Conservation (phyloP, 75 land plant species). For the Sequoia sempervirens region DNA sequence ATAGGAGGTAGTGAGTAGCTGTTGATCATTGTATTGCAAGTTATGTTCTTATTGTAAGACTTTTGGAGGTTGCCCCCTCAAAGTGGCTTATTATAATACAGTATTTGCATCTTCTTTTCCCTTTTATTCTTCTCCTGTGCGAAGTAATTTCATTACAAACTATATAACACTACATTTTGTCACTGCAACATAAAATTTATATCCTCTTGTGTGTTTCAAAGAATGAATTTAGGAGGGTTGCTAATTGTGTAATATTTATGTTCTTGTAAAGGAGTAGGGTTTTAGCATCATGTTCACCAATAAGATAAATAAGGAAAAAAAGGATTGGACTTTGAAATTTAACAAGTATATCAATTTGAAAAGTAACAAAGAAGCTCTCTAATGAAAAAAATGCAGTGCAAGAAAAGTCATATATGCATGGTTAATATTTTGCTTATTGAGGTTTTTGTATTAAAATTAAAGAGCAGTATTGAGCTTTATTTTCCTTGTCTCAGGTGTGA, state of each 20-base stretch:
- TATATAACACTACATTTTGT: no score
- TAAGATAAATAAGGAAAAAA: neutral
- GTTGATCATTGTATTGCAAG: no score
- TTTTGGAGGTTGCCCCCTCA: no score
- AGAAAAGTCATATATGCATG: neutral
- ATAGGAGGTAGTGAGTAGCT: no score
- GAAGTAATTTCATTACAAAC: no score
- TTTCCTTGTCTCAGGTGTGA: conserved; percentile 55
- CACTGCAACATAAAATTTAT: no score
- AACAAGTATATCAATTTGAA: neutral
- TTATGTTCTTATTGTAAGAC: no score
- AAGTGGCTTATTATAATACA: no score
- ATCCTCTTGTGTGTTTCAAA: neutral
- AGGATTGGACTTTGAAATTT: neutral
- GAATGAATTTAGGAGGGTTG: neutral
- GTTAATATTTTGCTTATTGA: neutral
- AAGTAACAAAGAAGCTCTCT: neutral
- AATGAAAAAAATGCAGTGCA: neutral
- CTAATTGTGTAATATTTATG: neutral
- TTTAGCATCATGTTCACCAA: neutral
- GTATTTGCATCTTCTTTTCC: no score
- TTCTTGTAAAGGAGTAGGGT: neutral
- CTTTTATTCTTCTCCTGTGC: no score
- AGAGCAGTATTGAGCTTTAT: neutral
- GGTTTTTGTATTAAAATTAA: neutral